These are phyloP conservation scores for Russula compacta DNA, from an alignment of 768 basidiomycete species.

Conservation along the genomic window DNA sequence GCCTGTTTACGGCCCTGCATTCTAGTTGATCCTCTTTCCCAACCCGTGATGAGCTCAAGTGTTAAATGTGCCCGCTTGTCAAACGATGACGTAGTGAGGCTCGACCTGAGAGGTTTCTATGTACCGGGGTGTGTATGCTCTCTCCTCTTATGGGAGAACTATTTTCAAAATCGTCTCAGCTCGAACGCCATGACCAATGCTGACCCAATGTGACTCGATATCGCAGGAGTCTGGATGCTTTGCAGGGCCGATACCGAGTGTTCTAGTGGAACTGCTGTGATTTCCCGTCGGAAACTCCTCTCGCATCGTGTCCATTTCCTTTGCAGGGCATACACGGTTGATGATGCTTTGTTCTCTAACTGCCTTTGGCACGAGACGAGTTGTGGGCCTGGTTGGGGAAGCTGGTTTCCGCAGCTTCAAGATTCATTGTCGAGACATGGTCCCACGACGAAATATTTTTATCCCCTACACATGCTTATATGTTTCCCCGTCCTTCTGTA, in stretches of 20 bases:
- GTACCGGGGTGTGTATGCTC: not conserved
- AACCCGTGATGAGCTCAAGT: not conserved
- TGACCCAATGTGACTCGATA: not conserved
- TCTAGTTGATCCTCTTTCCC: not conserved
- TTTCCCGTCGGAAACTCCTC: not conserved
- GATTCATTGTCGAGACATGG: not conserved
- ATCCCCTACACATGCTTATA: not conserved
- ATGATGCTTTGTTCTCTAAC: not conserved
- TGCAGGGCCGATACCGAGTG: not conserved
- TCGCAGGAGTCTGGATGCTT: not conserved
- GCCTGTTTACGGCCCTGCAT: not conserved
- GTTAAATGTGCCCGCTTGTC: not conserved
- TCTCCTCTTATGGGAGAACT: not conserved
- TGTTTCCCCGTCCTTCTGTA: not conserved
- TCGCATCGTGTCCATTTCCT: not conserved
- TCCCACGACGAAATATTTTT: not conserved
- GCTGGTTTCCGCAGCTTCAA: not conserved
- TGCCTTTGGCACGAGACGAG: not conserved
- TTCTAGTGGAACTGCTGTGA: not conserved
- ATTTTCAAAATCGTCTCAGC: not conserved
- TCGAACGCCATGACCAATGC: not conserved
- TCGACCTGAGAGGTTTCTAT: not conserved
- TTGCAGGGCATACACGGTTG: not conserved
- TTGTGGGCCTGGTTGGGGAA: not conserved
- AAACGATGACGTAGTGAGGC: constrained; percentile 16